A percentile compares a stretch with the other conserved stretches of the same genome.
Evolutionary conservation across 352 stramenopile species (phyloP).

Genomic region (Phytopythium chamaehyphon): DNA sequence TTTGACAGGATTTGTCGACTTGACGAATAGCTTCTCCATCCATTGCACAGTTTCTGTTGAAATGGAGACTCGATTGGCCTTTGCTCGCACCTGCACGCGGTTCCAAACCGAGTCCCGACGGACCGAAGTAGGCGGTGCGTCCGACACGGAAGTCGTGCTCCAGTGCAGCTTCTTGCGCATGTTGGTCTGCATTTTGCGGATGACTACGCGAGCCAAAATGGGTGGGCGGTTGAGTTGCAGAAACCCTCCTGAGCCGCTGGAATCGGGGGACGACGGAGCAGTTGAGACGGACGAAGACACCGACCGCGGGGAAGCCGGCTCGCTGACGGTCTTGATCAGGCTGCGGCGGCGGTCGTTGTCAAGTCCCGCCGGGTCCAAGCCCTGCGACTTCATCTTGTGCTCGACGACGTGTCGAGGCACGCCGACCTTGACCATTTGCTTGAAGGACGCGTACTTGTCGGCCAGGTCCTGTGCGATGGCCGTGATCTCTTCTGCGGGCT

Average conservation of each 20-base stretch:
- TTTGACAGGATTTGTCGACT: slow-evolving; percentile 18
- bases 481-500: slow-evolving; percentile 27
- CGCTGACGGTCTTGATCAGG: neutral
- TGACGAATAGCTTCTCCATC: slow-evolving; percentile 76
- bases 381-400: slow-evolving; percentile 53
- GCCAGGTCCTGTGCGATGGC: slow-evolving; percentile 1
- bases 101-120: slow-evolving; percentile 54
- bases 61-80: slow-evolving; percentile 34
- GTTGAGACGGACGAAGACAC: slow-evolving; percentile 26
- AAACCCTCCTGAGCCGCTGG: neutral
- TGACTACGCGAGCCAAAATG: slow-evolving; percentile 16
- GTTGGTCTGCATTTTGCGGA: slow-evolving; percentile 44
- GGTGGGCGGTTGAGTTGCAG: slow-evolving; percentile 4
- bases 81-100: slow-evolving; percentile 16
- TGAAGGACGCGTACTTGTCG: slow-evolving; percentile 51
- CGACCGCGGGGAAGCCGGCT: slow-evolving; percentile 24
- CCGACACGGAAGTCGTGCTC: slow-evolving; percentile 46
- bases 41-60: slow-evolving; percentile 57
- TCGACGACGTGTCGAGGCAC: slow-evolving; percentile 54
- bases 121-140: slow-evolving; percentile 17
- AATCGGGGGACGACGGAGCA: slow-evolving; percentile 24
- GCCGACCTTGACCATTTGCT: slow-evolving; percentile 68
- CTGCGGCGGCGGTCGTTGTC: slow-evolving; percentile 11
- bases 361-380: slow-evolving; percentile 44
- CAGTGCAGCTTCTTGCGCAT: slow-evolving; percentile 80